These are phyloP conservation scores for Cyanodermella asteris DNA, from an alignment of 2,329 filamentous ascomycete species.

Conservation along the genomic window DNA sequence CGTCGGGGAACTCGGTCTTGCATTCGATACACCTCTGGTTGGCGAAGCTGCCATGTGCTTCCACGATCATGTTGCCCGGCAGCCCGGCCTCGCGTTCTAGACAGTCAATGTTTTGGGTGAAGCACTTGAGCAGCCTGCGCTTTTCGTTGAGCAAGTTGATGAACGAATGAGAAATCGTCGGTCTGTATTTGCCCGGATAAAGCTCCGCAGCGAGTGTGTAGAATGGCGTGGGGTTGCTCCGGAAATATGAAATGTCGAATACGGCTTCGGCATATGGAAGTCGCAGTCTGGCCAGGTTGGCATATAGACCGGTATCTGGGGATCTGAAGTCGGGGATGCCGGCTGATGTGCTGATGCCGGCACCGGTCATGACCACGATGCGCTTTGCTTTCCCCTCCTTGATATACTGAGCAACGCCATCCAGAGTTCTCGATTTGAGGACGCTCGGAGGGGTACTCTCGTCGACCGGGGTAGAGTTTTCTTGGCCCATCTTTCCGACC, in stretches of 20 bases:
- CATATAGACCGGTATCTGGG: conserved; percentile 79
- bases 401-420: conserved; percentile 63
- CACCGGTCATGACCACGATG: conserved; percentile 78
- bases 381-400: conserved; percentile 41
- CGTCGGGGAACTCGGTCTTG: conserved; percentile 45
- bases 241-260: conserved; percentile 83
- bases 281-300: conserved; percentile 68
- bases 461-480: conserved; percentile 46
- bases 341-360: conserved; percentile 45
- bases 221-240: conserved; percentile 65
- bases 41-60: conserved; percentile 91
- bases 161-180: conserved; percentile 79
- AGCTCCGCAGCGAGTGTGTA: conserved; percentile 82
- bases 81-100: conserved; percentile 76
- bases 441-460: conserved; percentile 42
- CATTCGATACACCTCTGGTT: conserved; percentile 83
- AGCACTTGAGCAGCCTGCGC: conserved; percentile 58
- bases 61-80: conserved; percentile 57
- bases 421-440: conserved; percentile 45
- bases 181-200: conserved; percentile 72
- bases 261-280: conserved; percentile 66
- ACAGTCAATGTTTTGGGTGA: conserved; percentile 96
- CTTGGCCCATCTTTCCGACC: conserved; percentile 57
- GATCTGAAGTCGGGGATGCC: conserved; percentile 85
- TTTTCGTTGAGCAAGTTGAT: conserved; percentile 63